Percentiles rank a stretch among this genome's conserved stretches.
These are phyloP conservation scores for Trichoderma sp. DNA, from an alignment of 2,329 filamentous ascomycete species.

Conservation along the genomic window DNA sequence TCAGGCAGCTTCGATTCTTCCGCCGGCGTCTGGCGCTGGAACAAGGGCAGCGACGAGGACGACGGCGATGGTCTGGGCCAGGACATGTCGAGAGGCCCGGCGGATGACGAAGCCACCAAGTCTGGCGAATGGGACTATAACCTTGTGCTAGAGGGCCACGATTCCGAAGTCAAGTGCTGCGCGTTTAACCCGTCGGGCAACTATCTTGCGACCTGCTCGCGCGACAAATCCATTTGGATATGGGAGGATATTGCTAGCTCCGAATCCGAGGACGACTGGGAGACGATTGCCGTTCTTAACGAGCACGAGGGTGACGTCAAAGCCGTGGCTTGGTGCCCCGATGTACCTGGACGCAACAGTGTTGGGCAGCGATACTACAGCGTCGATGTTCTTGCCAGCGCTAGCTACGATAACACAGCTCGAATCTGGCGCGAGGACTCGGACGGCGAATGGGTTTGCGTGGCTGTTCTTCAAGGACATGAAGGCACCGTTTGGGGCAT, in stretches of 20 bases:
- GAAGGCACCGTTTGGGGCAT: slow-evolving; percentile 87
- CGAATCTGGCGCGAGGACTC: slow-evolving; percentile 86
- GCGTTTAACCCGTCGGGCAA: slow-evolving; percentile 74
- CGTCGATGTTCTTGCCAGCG: slow-evolving; percentile 78
- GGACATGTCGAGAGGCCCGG: slow-evolving; percentile 42
- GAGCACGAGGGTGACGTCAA: slow-evolving; percentile 97
- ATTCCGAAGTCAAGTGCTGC: slow-evolving; percentile 86
- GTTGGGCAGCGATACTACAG: slow-evolving; percentile 52
- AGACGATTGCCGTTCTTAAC: slow-evolving; percentile 91
- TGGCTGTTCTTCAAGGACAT: slow-evolving; percentile 80
- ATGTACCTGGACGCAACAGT: slow-evolving; percentile 54
- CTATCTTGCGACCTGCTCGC: slow-evolving; percentile 84
- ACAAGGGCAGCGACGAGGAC: slow-evolving; percentile 50
- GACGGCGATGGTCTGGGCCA: slow-evolving; percentile 46
- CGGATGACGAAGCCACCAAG: slow-evolving; percentile 25
- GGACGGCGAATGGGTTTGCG: slow-evolving; percentile 90
- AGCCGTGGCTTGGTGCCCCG: slow-evolving; percentile 87
- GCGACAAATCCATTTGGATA: slow-evolving; percentile 96
- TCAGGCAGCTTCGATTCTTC: slow-evolving; percentile 94
- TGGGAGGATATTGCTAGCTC: slow-evolving; percentile 84
- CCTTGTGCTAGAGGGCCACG: slow-evolving; percentile 90
- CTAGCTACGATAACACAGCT: slow-evolving; percentile 93
- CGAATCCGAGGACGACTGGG: slow-evolving; percentile 90
- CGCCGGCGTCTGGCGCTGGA: slow-evolving; percentile 78
- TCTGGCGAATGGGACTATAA: slow-evolving; percentile 85